Evolutionary conservation across 306 rosid genomes (phyloP).

Genomic region (Quercus alba): DNA sequence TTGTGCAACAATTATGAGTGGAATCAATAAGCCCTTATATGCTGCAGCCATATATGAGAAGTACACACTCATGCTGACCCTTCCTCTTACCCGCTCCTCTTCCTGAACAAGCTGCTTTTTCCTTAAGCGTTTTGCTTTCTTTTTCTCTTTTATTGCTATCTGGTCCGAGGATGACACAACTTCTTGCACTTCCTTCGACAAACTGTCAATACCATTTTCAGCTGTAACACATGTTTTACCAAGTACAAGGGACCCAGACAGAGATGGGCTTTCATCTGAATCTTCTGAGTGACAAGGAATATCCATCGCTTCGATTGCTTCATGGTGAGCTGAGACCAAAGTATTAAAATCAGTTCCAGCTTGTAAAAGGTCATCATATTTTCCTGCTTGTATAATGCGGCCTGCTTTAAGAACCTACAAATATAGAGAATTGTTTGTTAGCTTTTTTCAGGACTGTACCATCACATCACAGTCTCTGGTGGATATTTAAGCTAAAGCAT

Average conservation of each 20-base stretch:
- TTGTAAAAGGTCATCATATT: slow-evolving; percentile 90
- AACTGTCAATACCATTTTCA: slow-evolving; percentile 51
- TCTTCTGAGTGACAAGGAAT: slow-evolving; percentile 88
- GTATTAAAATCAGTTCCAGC: slow-evolving; percentile 96
- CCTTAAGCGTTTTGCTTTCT: slow-evolving; percentile 77
- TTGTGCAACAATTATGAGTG: slow-evolving; percentile 87
- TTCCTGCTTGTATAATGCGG: slow-evolving; percentile 84
- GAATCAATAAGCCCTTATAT: slow-evolving; percentile 83
- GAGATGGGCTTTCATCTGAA: slow-evolving; percentile 67
- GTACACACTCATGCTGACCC: slow-evolving; percentile 99
- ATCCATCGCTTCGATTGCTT: slow-evolving; percentile 99
- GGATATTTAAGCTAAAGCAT: background rate
- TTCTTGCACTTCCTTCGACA: slow-evolving; percentile 89
- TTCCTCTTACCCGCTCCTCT: slow-evolving; percentile 98
- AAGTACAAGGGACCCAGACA: slow-evolving; percentile 42
- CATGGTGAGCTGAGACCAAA: slow-evolving; percentile 94
- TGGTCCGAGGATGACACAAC: slow-evolving; percentile 64
- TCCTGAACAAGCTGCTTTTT: slow-evolving; percentile 98
- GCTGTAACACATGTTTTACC: slow-evolving; percentile 46
- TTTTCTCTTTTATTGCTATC: slow-evolving; percentile 83
- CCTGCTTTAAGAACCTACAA: slow-evolving; percentile 93
- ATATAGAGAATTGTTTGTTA: slow-evolving; percentile 16
- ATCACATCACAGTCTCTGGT: slow-evolving; percentile 1
- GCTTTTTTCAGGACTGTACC: slow-evolving; percentile 16
- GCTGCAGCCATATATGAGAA: slow-evolving; percentile 98